Evolutionary conservation across 805 yeast species (phyloP), one percentile per base, ranked within the genome.

Genomic region (Spathaspora sp.): DNA sequence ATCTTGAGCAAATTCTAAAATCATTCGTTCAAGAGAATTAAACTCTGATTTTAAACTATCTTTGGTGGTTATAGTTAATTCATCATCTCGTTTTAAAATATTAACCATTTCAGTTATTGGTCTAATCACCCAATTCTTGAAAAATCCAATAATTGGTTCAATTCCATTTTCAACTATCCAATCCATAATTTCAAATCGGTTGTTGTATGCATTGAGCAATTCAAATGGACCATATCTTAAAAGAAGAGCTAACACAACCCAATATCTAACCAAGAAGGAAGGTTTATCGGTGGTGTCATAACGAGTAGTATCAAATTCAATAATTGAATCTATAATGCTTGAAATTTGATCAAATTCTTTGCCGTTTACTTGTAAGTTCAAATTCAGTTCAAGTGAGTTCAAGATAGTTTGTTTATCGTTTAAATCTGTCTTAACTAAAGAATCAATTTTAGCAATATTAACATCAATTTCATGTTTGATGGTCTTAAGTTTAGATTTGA

Each of bases 21-120:
- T 89, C 99, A 93, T 93, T 52, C 97, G 68, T 61, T 90, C 91
- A 49, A 93, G 75, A 1, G 96, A 87, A 45, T 83, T 81, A 57
- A 90, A 71, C 60, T 92, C 97, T 0, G 94, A 81, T 38, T 80
- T 77, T 16, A 94, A 73, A 1, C 96, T 86, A 50, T 87, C 86
- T 63, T 87, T 86, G 2, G 93, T 83, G 68, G 89, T 83, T 19
- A 91, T 79, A 0, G 96, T 87, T 44, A 91, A 81, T 38, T 76
- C 74, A 42, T 65, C 62, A 63, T 92, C 97, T 65, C 89, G 94
- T 49, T 94, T 77, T n/a, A 93, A 84, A 0, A 96, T 90, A 46
- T 81, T 77, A 57, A 89, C 70, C 56, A 93, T 85, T 58, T 87
- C 85, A 42, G 73, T 72, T 17, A 88, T 62, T 1, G 98, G 99